phyloP scores from a whole-genome alignment of 371 early-diverging fungal genomes.

The Astathelohania contejeani region DNA sequence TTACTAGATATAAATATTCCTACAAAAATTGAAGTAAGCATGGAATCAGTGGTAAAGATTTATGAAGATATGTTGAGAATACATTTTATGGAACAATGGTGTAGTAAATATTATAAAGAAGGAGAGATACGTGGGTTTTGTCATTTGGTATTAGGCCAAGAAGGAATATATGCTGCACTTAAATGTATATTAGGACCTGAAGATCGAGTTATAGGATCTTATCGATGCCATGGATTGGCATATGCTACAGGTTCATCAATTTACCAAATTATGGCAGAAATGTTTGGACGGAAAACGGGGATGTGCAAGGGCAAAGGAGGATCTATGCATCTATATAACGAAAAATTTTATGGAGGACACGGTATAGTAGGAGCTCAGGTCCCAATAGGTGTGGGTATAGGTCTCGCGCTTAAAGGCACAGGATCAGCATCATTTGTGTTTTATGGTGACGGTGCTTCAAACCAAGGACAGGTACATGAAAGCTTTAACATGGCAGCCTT shows the following conservation, averaged over 20 bases:
- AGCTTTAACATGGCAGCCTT: conserved; percentile 96
- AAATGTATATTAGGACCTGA: conserved; percentile 64
- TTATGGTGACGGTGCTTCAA: conserved; percentile 96
- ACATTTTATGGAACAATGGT: conserved; percentile 32
- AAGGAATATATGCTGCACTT: conserved; percentile 85
- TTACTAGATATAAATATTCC: too few relatives aligned
- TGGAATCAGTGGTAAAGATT: conserved; percentile 10
- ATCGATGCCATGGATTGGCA: conserved; percentile 95
- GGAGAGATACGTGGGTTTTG: conserved; percentile 93
- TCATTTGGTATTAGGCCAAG: conserved; percentile 94
- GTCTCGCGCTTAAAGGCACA: conserved; percentile 78
- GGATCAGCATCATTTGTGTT: conserved; percentile 62
- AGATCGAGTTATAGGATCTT: conserved; percentile 88
- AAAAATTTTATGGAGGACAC: conserved; percentile 92
- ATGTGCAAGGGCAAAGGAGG: conserved; percentile 93
- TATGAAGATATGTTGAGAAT: conserved; percentile 42
- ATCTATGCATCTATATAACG: conserved; percentile 97
- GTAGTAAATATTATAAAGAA: conserved; percentile 61
- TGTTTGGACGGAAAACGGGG: conserved; percentile 67
- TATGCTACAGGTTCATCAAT: conserved; percentile 65
- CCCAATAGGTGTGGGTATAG: conserved; percentile 85
- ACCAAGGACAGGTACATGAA: conserved; percentile 98
- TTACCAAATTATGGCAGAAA: conserved; percentile 61
- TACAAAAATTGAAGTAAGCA: too few relatives aligned
- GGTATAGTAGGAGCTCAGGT: conserved; percentile 99